A percentile compares a stretch with the other conserved stretches of the same genome.
These are phyloP conservation scores for Strobilomyces dryophilus DNA, from an alignment of 768 basidiomycete species.

Conservation along the genomic window DNA sequence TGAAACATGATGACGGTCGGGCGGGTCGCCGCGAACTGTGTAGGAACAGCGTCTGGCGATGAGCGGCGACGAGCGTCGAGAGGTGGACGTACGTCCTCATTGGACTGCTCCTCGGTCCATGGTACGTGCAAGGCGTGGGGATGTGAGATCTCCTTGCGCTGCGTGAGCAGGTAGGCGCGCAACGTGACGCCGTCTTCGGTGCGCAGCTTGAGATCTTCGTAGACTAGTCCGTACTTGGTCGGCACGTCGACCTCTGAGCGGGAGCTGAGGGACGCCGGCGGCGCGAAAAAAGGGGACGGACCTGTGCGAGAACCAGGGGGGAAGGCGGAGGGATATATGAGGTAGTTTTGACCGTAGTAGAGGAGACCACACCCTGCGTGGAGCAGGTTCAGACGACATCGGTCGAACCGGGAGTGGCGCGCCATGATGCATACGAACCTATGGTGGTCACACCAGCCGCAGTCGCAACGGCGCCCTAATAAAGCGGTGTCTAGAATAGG, in stretches of 20 bases:
- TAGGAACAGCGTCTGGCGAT: not conserved
- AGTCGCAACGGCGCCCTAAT: slow-evolving; percentile 52
- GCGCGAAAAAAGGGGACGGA: slow-evolving; percentile 28
- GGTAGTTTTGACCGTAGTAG: slow-evolving; percentile 81
- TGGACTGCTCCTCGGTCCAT: slow-evolving; percentile 37
- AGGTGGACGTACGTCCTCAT: slow-evolving; percentile 51
- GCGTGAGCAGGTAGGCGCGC: slow-evolving; percentile 73
- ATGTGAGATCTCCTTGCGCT: slow-evolving; percentile 45
- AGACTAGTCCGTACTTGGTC: slow-evolving; percentile 63
- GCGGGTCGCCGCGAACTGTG: slow-evolving; percentile 44
- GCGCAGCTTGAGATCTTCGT: slow-evolving; percentile 66
- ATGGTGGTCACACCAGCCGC: slow-evolving; percentile 55
- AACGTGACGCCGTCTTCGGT: slow-evolving; percentile 72
- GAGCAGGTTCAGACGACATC: not conserved
- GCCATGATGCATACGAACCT: slow-evolving; percentile 31
- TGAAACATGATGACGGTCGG: slow-evolving; percentile 95
- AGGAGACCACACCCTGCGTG: slow-evolving; percentile 63
- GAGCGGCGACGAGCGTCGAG: not conserved
- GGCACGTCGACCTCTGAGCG: slow-evolving; percentile 66
- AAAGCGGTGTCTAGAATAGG: not conserved
- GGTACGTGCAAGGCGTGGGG: slow-evolving; percentile 33
- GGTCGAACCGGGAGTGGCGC: not conserved
- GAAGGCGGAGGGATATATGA: slow-evolving; percentile 87
- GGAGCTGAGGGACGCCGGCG: not conserved
- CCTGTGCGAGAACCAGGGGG: slow-evolving; percentile 78